These are phyloP conservation scores for Pichia scutulata DNA, from an alignment of 805 yeast genomes.

Conservation along the genomic window DNA sequence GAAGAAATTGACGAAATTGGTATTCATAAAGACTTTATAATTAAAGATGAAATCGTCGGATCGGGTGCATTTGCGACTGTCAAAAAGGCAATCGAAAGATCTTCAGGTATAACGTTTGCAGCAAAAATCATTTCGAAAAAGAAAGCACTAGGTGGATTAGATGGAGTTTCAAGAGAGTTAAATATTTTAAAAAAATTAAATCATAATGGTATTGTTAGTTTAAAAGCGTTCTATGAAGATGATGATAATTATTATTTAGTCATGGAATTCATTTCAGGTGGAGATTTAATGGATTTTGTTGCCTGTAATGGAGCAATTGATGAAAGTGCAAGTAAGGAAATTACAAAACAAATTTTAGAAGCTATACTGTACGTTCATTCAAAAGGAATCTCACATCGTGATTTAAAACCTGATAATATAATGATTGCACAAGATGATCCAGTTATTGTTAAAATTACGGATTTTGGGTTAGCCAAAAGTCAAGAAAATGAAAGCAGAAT, in stretches of 20 bases:
- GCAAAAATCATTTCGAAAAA: slow-evolving; percentile 83
- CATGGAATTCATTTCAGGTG: slow-evolving; percentile 95
- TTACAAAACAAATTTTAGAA: slow-evolving; percentile 72
- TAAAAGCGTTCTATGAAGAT: slow-evolving; percentile 84
- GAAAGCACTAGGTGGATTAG: slow-evolving; percentile 66
- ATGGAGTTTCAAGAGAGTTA: slow-evolving; percentile 81
- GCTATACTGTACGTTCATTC: slow-evolving; percentile 86
- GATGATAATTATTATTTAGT: slow-evolving; percentile 72
- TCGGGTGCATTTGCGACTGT: slow-evolving; percentile 99
- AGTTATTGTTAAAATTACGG: slow-evolving; percentile 85
- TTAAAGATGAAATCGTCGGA: slow-evolving; percentile 81
- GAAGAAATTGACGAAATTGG: slow-evolving; percentile 16
- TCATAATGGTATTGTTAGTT: slow-evolving; percentile 78
- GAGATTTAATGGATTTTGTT: slow-evolving; percentile 96
- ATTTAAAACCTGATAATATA: slow-evolving; percentile 92
- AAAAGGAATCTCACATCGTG: slow-evolving; percentile 91
- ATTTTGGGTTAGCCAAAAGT: slow-evolving; percentile 92
- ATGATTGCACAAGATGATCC: slow-evolving; percentile 88
- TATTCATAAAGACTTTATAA: slow-evolving; percentile 47
- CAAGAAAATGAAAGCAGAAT: slow-evolving; percentile 76
- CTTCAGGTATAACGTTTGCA: slow-evolving; percentile 80
- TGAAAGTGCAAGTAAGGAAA: slow-evolving; percentile 83
- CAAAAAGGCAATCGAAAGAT: slow-evolving; percentile 78
- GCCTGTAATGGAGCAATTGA: slow-evolving; percentile 88
- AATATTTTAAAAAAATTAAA: slow-evolving; percentile 68